Conservation (phyloP, 176 grass and related monocot species). For the Cenchrus americanus region DNA sequence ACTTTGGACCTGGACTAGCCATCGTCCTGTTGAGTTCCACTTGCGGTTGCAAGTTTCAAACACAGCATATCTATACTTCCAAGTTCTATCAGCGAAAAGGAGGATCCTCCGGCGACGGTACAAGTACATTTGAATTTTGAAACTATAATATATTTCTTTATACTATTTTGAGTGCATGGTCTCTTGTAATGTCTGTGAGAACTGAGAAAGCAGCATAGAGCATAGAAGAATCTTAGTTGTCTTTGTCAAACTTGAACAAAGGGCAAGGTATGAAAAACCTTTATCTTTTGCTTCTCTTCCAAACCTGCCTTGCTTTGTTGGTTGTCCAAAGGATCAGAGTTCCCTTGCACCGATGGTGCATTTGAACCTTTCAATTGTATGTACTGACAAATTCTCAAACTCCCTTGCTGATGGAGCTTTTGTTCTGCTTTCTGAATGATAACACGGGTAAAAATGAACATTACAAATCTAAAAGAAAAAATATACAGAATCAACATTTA, state of each 20-base stretch:
- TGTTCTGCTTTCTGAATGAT: not conserved
- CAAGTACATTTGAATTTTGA: not conserved
- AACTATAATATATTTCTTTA: not conserved
- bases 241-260: constrained; percentile 23
- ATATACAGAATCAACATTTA: not conserved
- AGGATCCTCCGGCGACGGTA: not conserved
- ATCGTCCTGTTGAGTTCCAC: too few relatives aligned
- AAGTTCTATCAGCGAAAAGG: too few relatives aligned
- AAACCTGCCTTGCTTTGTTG: constrained; percentile 16
- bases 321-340: constrained; percentile 26
- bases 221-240: not conserved
- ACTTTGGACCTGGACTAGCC: too few relatives aligned
- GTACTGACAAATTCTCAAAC: not conserved
- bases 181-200: not conserved
- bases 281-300: constrained; percentile 19
- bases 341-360: not conserved
- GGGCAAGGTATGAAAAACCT: constrained; percentile 10
- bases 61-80: too few relatives aligned
- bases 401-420: not conserved
- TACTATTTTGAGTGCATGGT: not conserved
- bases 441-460: not conserved
- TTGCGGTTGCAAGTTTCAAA: too few relatives aligned
- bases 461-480: not conserved
- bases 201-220: not conserved
- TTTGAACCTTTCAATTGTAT: not conserved